A percentile compares a stretch with the other conserved stretches of the same genome.
phyloP scores from a whole-genome alignment of 1,139 yeast genomes.

The Zhuliangozyma parablackwelliae region DNA sequence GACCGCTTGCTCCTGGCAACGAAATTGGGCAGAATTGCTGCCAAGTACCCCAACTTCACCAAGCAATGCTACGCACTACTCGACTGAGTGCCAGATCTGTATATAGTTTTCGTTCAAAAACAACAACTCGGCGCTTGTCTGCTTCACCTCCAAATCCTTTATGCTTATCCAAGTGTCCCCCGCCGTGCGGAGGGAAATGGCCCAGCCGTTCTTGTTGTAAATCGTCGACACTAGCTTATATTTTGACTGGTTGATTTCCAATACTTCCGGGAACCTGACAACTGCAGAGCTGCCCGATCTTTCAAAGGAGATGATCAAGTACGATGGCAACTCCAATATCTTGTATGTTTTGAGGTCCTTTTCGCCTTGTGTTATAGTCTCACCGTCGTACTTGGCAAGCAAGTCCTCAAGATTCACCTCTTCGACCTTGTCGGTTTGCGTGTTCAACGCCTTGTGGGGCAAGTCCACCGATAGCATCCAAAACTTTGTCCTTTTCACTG shows the following conservation, averaged over 20 bases:
- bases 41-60: slow-evolving; percentile 6
- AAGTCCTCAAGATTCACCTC: slow-evolving; percentile 49
- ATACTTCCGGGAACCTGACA: slow-evolving; percentile 51
- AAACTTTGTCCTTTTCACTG: slow-evolving; percentile 36
- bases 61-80: slow-evolving; percentile 10
- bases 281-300: slow-evolving; percentile 59
- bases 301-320: slow-evolving; percentile 52
- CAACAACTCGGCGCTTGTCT: slow-evolving; percentile 53
- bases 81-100: slow-evolving; percentile 52
- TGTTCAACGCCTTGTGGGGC: slow-evolving; percentile 54
- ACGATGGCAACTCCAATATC: slow-evolving; percentile 45
- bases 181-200: slow-evolving; percentile 23
- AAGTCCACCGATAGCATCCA: slow-evolving; percentile 57
- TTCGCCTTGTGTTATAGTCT: slow-evolving; percentile 14
- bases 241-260: slow-evolving; percentile 1
- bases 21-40: slow-evolving; percentile 12
- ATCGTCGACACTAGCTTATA: slow-evolving; percentile 7
- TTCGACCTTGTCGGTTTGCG: slow-evolving; percentile 37
- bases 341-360: slow-evolving; percentile 31
- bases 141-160: slow-evolving; percentile 44
- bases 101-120: slow-evolving; percentile 61
- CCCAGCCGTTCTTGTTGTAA: slow-evolving; percentile 5
- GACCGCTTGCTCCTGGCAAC: slow-evolving; percentile 16
- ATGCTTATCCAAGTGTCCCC: slow-evolving; percentile 54
- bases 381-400: slow-evolving; percentile 41